Evolutionary conservation across 345 rosid species (phyloP).

Genomic region (Corchorus capsularis): DNA sequence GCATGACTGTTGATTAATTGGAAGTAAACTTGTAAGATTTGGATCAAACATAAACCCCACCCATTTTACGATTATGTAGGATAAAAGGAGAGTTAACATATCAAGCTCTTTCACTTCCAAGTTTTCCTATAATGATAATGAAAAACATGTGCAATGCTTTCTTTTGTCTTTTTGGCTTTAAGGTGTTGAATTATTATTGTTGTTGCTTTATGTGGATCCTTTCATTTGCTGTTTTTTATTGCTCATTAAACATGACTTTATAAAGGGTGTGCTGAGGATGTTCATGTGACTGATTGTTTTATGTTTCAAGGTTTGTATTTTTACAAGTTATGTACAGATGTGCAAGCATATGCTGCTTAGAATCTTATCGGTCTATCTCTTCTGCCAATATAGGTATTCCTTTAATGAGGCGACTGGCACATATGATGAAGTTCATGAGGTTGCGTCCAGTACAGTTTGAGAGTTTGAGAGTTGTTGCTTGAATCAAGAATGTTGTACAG

Average conservation of each 20-base stretch:
- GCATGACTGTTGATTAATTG: neutral
- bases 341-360: neutral
- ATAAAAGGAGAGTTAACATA: neutral
- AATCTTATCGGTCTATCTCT: neutral
- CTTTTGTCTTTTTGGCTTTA: neutral
- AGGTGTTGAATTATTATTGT: neutral
- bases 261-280: neutral
- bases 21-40: conserved; percentile 1
- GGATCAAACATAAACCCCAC: neutral
- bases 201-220: neutral
- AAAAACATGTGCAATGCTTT: neutral
- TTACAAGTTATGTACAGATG: neutral
- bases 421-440: conserved; percentile 45
- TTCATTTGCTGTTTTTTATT: neutral
- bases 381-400: conserved; percentile 44
- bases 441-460: conserved; percentile 31
- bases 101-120: neutral
- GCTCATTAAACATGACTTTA: neutral
- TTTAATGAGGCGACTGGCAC: conserved; percentile 55
- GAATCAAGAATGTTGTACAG: neutral
- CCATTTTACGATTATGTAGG: neutral
- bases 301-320: neutral
- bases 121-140: neutral
- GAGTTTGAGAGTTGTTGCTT: neutral
- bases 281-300: neutral